Evolutionary conservation across 2,329 filamentous ascomycete species (phyloP).

Genomic region (Colletotrichum spinosum): DNA sequence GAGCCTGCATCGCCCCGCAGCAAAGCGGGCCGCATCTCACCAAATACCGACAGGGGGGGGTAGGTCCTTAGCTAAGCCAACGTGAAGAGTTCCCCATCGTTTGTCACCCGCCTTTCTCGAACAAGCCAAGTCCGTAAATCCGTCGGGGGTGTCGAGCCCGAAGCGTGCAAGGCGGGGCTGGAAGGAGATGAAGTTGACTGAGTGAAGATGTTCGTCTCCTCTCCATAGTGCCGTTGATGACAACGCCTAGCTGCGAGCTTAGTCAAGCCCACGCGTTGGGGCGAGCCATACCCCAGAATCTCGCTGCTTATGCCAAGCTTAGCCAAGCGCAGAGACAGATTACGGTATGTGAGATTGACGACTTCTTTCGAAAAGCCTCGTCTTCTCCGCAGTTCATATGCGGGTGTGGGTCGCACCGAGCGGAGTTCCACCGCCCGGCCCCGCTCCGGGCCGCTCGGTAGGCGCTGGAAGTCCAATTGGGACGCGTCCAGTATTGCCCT

Average conservation of each 20-base stretch:
- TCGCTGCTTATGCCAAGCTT: constrained; percentile 8
- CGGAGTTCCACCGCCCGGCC: constrained; percentile 26
- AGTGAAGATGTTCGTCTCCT: background rate
- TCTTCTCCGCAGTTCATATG: constrained; percentile 14
- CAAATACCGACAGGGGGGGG: constrained; percentile 7
- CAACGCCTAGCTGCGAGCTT: constrained; percentile 24
- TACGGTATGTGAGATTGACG: background rate
- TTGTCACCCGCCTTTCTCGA: background rate
- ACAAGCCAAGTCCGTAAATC: background rate
- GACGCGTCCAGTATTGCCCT: background rate
- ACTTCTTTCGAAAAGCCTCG: background rate
- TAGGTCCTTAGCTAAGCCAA: constrained; percentile 35
- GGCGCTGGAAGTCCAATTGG: constrained; percentile 11
- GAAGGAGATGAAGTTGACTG: background rate
- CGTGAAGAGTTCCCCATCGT: background rate
- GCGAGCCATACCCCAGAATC: background rate
- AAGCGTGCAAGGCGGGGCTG: background rate
- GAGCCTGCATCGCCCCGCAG: constrained; percentile 2
- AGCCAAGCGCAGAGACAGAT: background rate
- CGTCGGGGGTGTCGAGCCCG: background rate
- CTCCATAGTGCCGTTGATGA: background rate
- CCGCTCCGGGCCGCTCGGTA: constrained; percentile 11
- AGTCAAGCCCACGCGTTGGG: constrained; percentile 29
- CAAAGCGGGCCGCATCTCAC: constrained; percentile 33
- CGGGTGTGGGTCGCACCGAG: constrained; percentile 1